A percentile compares a stretch with the other conserved stretches of the same genome.
Evolutionary conservation across 2,329 filamentous ascomycete species (phyloP).

Genomic region (Colletotrichum tamarilloi): DNA sequence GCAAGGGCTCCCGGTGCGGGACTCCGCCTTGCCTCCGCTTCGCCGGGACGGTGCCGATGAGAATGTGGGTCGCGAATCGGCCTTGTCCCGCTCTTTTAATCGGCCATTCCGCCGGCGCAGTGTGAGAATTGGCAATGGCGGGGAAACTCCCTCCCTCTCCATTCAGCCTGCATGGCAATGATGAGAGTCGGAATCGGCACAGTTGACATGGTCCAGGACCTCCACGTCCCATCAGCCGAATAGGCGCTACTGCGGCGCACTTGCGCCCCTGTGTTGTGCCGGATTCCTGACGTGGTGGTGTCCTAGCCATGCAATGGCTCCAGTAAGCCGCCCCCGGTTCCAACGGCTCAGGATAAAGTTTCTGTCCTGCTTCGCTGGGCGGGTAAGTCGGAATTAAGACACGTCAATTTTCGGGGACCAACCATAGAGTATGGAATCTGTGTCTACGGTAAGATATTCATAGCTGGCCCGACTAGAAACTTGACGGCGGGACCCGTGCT

Average conservation of each 20-base stretch:
- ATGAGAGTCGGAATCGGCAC: neutral
- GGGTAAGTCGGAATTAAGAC: conserved; percentile 3
- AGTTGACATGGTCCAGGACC: neutral
- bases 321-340: neutral
- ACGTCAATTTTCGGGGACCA: neutral
- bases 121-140: neutral
- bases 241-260: neutral
- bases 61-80: neutral
- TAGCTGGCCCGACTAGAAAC: neutral
- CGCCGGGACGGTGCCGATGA: conserved; percentile 12
- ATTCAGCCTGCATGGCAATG: neutral
- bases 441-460: neutral
- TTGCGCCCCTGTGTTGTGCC: neutral
- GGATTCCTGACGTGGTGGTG: neutral
- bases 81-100: neutral
- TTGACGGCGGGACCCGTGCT: conserved; percentile 5
- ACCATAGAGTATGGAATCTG: neutral
- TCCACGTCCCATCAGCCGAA: neutral
- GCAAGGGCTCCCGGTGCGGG: conserved; percentile 3
- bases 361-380: neutral
- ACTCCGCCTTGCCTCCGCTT: conserved; percentile 1
- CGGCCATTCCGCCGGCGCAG: neutral
- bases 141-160: neutral
- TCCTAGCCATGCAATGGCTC: neutral
- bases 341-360: conserved; percentile 15